phyloP scores from a whole-genome alignment of 345 rosid species.

The Dipteronia dyeriana region DNA sequence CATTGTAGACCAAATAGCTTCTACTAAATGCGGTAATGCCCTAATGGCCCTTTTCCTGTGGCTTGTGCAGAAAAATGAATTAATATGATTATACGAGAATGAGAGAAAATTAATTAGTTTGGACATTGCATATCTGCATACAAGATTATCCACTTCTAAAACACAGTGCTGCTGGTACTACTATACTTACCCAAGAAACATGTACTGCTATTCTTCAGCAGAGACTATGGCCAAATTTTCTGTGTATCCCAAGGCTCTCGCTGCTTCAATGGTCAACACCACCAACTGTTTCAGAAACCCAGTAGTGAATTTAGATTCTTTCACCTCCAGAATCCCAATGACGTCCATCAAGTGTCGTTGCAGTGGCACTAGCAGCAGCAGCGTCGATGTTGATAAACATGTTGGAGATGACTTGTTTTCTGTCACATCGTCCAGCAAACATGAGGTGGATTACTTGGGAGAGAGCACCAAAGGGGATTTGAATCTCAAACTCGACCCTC shows the following conservation, averaged over 20 bases:
- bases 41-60: neutral
- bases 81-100: too few relatives aligned
- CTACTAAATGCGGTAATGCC: neutral
- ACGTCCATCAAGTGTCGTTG: constrained; percentile 31
- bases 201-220: neutral
- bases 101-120: neutral
- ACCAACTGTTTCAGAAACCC: constrained; percentile 10
- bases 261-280: constrained; percentile 21
- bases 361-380: constrained; percentile 28
- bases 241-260: neutral
- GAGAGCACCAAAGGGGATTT: constrained; percentile 95
- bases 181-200: neutral
- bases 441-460: constrained; percentile 87
- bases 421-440: constrained; percentile 60
- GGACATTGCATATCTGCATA: neutral
- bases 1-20: neutral
- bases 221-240: constrained; percentile 22
- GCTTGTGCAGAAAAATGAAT: neutral
- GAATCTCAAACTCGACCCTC: constrained; percentile 70
- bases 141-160: neutral
- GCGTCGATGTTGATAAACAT: constrained; percentile 17
- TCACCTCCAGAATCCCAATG: constrained; percentile 3
- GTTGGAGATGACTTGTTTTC: constrained; percentile 62
- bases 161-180: neutral
- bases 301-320: neutral